Base-by-base conservation (phyloP, 768 basidiomycete genomes). In the Artomyces pyxidatus region DNA sequence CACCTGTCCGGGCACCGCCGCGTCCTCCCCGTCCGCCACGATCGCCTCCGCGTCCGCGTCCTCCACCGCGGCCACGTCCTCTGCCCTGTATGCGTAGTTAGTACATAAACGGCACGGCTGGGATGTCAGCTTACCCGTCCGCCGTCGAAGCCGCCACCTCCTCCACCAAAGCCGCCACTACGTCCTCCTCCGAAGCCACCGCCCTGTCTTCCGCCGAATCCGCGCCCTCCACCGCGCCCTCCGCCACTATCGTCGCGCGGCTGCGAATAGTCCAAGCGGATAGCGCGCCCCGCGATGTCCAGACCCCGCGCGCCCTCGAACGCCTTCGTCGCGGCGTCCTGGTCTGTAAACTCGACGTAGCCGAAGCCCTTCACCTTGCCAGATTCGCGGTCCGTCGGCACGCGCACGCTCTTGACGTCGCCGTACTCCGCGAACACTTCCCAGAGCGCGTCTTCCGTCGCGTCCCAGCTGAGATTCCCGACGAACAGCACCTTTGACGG, bases 351-450 rank as follows among this genome's bases (percentile, higher is more conserved):
- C 67, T 97, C 92, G 61, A 99, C 88, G 68, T 98, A 98, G 19
- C 83, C 96, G 67, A 95, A 98, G 60, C 96, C 96, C 68, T 97
- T 98, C 40, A 89, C 83, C 53, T 74, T 77, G 25, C 92, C 93
- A 6, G 86, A 77, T 43, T 99, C 96, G 56, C 89, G 76, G 66
- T 98, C 93, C 32, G 93, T 96, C 26, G 93, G 92, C 43, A 99
- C 70, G 48, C 93, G 81, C 35, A 97, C 89, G 60, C 72, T 84
- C 71, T 88, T 87, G 53, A 96, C 79, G 37, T 80, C 74, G 49
- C 90, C 90, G 63, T 83, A 84, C 62, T 92, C 90, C 54, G 81
- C 83, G 67, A 98, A 99, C 58, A 81, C 76, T 65, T 87, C 80
- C 91, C 92, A 97, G 28, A 97, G 72, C 12, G 72, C 68, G 63